Percentiles rank a stretch among this genome's conserved stretches.
These are phyloP conservation scores for Oidium heveae DNA, from an alignment of 2,329 filamentous ascomycete species.

Conservation along the genomic window DNA sequence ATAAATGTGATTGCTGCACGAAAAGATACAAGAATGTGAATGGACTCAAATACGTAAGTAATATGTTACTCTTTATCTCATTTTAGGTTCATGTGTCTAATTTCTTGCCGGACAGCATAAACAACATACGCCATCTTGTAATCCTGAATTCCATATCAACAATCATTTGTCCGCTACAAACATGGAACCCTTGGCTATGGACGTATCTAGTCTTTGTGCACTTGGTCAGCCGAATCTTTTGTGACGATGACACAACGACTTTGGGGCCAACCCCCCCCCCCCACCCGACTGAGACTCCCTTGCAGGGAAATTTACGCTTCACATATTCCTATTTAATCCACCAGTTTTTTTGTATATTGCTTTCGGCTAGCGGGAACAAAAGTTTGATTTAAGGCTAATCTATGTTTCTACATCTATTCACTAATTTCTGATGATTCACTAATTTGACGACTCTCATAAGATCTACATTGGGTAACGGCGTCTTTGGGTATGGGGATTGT, in stretches of 20 bases:
- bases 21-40: conserved; percentile 99
- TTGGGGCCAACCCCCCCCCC: background rate
- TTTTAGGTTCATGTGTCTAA: too few species aligned
- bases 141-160: conserved; percentile 43
- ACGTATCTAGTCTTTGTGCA: background rate
- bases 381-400: too few species aligned
- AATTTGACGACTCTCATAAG: too few species aligned
- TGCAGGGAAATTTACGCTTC: background rate
- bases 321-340: background rate
- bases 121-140: conserved; percentile 68
- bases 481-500: background rate
- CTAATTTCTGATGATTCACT: too few species aligned
- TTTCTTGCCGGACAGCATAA: conserved; percentile 28
- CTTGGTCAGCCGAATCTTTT: background rate
- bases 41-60: conserved; percentile 71
- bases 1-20: conserved; percentile 86
- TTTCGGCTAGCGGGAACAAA: too few species aligned
- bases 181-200: background rate
- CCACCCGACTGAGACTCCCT: background rate
- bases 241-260: background rate
- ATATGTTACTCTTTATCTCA: conserved; percentile 5
- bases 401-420: too few species aligned
- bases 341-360: background rate
- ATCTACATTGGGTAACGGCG: background rate
- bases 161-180: background rate